Evolutionary conservation across 139 green algal genomes (phyloP).

Genomic region (Coccomyxa sp.): DNA sequence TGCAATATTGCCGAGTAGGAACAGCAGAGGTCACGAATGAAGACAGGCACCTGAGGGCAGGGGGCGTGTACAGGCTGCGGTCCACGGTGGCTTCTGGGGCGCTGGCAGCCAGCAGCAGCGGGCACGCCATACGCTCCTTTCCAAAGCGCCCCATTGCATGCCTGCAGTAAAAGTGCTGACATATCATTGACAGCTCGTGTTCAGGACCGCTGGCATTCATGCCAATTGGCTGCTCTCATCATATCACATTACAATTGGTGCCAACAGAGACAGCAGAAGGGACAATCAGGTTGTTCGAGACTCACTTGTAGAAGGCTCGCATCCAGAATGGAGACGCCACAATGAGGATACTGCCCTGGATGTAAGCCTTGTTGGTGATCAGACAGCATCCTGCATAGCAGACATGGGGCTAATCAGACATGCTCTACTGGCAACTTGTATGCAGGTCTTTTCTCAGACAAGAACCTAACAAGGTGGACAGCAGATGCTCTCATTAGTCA

Average conservation of each 20-base stretch:
- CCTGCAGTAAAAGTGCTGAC: too few species aligned
- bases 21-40: too few species aligned
- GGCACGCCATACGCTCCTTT: conserved; percentile 3
- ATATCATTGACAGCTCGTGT: too few species aligned
- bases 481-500: too few species aligned
- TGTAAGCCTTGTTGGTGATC: not conserved
- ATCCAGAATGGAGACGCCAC: not conserved
- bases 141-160: conserved; percentile 9
- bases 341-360: not conserved
- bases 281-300: not conserved
- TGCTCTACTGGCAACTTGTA: too few species aligned
- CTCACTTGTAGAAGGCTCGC: not conserved
- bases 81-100: conserved; percentile 15
- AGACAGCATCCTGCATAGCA: conserved; percentile 23
- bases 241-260: not conserved
- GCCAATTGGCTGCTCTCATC: not conserved
- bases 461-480: too few species aligned
- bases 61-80: conserved; percentile 20
- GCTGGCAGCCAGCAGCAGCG: conserved; percentile 8
- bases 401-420: too few species aligned
- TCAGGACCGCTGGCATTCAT: not conserved
- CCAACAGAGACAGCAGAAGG: conserved; percentile 1
- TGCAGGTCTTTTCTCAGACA: too few species aligned
- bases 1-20: too few species aligned
- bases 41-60: conserved; percentile 13